These are phyloP conservation scores for Cladosporium phlei DNA, from an alignment of 2,329 filamentous ascomycete genomes.

Conservation along the genomic window DNA sequence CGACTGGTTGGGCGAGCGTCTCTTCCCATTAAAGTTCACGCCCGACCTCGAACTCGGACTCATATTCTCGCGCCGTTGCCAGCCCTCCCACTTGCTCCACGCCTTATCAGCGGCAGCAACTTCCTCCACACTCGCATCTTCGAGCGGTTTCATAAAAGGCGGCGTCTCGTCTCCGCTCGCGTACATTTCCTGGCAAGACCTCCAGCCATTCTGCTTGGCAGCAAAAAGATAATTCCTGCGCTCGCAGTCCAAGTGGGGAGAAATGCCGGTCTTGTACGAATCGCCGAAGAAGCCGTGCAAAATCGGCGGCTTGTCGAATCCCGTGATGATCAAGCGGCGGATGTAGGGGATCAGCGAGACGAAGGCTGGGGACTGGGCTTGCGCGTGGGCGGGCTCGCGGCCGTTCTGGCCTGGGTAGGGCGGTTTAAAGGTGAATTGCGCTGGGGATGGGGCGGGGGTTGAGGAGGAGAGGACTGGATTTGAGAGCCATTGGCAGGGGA, in stretches of 20 bases:
- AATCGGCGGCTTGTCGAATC: slow-evolving; percentile 81
- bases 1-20: too few species aligned
- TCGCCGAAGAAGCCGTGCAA: slow-evolving; percentile 96
- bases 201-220: slow-evolving; percentile 87
- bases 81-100: slow-evolving; percentile 97
- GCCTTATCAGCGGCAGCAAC: slow-evolving; percentile 74
- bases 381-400: slow-evolving; percentile 24
- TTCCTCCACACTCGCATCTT: slow-evolving; percentile 67
- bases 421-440: slow-evolving; percentile 22
- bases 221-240: slow-evolving; percentile 92
- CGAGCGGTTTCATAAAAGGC: slow-evolving; percentile 79
- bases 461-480: slow-evolving; percentile 44
- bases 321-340: slow-evolving; percentile 82
- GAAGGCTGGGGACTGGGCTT: slow-evolving; percentile 26
- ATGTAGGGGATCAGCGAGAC: slow-evolving; percentile 84
- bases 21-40: too few species aligned
- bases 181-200: slow-evolving; percentile 82
- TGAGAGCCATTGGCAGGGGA: slow-evolving; percentile 71
- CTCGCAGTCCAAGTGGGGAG: slow-evolving; percentile 80
- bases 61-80: too few species aligned
- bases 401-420: slow-evolving; percentile 34
- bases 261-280: slow-evolving; percentile 76
- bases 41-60: too few species aligned
- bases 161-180: slow-evolving; percentile 68
- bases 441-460: slow-evolving; percentile 16